Evolutionary conservation across 2,329 filamentous ascomycete genomes (phyloP), one percentile per base, ranked within the genome.

Genomic region (Talaromyces sp.): DNA sequence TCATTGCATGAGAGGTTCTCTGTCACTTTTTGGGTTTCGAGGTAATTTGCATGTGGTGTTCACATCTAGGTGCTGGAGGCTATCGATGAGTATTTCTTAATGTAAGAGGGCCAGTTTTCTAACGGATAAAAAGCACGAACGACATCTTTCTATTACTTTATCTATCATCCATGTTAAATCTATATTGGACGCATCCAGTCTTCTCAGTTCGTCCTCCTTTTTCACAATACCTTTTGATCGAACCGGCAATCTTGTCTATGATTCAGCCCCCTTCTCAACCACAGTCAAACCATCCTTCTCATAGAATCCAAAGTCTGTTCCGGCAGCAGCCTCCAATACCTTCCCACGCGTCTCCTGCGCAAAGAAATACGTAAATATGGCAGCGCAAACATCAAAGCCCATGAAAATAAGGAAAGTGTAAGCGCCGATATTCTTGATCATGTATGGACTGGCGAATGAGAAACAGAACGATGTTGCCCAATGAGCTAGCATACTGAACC

Each of bases 331-430:
- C 11, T 76, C 81, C 61, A 81, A 83, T 0, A 81, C 83, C 16
- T 82, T 76, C 14, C 77, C 82, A 65, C 79, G 80, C 50, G 82
- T 80, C 72, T 85, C 83, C 2, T 82, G 82, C 8, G 85, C 74
- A 2, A 82, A 78, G 68, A 83, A 84, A 63, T 77, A 84, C 0
- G 80, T 79, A 80, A 83, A 86, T 1, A 48, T 79, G 35, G 11
- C 78, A 70, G 40, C 77, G 79, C 7, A 79, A 18, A 3, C 78
- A 61, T 80, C 80, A 6, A 79, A 77, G 25, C 71, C 70, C 63
- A 72, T 75, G 66, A 76, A 69, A 68, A 75, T 66, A 67, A 76
- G 62, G 77, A 82, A 14, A 76, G 75, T 70, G 78, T 82, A 66
- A 73, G 81, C 52, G 75, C 77, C 67, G 2, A 82, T 75, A 55